Evolutionary conservation across 2,329 filamentous ascomycete genomes (phyloP).

Genomic region (Aspergillus flavus): DNA sequence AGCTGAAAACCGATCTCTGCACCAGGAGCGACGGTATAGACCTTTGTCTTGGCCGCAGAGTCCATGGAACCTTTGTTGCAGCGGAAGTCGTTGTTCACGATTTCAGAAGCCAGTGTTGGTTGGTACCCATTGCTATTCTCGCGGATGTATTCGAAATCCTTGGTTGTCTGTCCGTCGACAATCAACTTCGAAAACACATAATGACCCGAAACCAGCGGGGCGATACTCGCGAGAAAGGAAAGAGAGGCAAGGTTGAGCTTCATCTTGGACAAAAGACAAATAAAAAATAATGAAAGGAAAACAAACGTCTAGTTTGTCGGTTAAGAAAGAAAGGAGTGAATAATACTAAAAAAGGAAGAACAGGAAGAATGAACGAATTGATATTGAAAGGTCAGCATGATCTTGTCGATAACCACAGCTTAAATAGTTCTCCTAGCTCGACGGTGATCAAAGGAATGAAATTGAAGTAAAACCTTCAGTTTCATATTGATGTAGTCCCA

Average conservation of each 20-base stretch:
- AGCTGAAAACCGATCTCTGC: constrained; percentile 22
- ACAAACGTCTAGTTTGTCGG: not conserved
- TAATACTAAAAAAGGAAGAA: not conserved
- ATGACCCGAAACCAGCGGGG: constrained; percentile 15
- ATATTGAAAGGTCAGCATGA: too few species aligned
- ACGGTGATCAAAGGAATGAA: too few species aligned
- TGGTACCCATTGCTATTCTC: constrained; percentile 20
- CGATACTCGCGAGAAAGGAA: not conserved
- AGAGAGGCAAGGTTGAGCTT: constrained; percentile 1
- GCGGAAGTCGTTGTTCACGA: constrained; percentile 20
- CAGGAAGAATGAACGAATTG: not conserved
- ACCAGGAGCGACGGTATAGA: constrained; percentile 19
- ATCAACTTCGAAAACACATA: constrained; percentile 21
- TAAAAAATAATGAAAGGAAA: not conserved
- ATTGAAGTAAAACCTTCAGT: too few species aligned
- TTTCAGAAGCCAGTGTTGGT: constrained; percentile 14
- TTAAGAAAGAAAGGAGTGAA: not conserved
- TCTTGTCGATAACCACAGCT: too few species aligned
- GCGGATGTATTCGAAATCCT: constrained; percentile 23
- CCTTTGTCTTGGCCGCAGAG: constrained; percentile 17
- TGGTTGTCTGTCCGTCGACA: constrained; percentile 12
- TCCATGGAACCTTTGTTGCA: constrained; percentile 21
- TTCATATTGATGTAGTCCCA: too few species aligned
- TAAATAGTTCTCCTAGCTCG: too few species aligned
- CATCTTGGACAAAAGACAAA: not conserved